Percentiles rank a stretch among this genome's conserved stretches.
Conservation (phyloP, 108 stramenopile genomes). For the Nitzschia inconspicua region DNA sequence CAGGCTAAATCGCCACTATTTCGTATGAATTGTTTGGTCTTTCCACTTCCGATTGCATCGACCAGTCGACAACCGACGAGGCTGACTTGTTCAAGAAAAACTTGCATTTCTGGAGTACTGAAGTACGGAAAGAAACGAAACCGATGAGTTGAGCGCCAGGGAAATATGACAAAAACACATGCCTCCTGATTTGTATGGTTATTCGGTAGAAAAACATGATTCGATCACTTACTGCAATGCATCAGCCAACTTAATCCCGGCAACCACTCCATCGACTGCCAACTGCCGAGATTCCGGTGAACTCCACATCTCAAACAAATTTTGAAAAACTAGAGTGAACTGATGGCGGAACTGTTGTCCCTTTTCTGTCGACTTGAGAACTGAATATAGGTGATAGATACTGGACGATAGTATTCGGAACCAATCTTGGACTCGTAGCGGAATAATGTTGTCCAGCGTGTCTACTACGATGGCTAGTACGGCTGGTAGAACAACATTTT, state of each 20-base stretch:
- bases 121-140: not conserved
- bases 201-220: too few relatives aligned
- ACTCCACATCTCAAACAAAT: conserved; percentile 33
- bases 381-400: conserved; percentile 38
- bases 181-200: too few relatives aligned
- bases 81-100: conserved; percentile 50
- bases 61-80: conserved; percentile 55
- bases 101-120: conserved; percentile 65
- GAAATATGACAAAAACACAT: not conserved
- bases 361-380: conserved; percentile 23
- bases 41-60: conserved; percentile 55
- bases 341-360: conserved; percentile 23
- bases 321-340: conserved; percentile 11
- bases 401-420: conserved; percentile 41
- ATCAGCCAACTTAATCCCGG: conserved; percentile 54
- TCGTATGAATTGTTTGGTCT: conserved; percentile 52
- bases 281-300: conserved; percentile 55
- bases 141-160: not conserved
- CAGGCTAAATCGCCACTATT: conserved; percentile 47
- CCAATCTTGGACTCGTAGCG: conserved; percentile 48
- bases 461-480: conserved; percentile 29
- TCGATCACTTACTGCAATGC: conserved; percentile 44
- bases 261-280: conserved; percentile 61
- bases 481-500: conserved; percentile 33
- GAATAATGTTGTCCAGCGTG: conserved; percentile 24